Percentiles rank a stretch among this genome's conserved stretches.
These are phyloP conservation scores for Plasmodium chabaudi DNA, from an alignment of 169 alveolate genomes.

Conservation along the genomic window DNA sequence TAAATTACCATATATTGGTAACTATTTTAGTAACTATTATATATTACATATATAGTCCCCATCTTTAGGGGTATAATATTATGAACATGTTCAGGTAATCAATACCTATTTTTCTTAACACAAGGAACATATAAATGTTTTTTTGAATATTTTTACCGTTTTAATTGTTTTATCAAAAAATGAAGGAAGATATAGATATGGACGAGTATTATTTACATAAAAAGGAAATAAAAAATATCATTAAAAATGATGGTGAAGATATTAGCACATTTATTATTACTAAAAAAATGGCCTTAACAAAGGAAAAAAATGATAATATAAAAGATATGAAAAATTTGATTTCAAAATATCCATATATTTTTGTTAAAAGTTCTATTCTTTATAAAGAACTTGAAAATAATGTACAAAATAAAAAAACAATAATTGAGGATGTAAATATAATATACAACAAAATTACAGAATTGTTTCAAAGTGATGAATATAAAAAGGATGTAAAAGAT, in stretches of 20 bases:
- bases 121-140: too few species aligned
- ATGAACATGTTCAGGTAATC: too few species aligned
- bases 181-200: conserved; percentile 16
- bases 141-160: not conserved
- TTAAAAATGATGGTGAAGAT: conserved; percentile 60
- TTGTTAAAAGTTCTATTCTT: conserved; percentile 54
- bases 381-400: conserved; percentile 50
- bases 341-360: conserved; percentile 50
- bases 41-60: too few species aligned
- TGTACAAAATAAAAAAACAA: conserved; percentile 18
- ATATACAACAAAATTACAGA: conserved; percentile 33
- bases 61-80: too few species aligned
- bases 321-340: conserved; percentile 71
- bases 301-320: conserved; percentile 57
- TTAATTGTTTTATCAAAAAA: not conserved
- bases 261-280: conserved; percentile 29
- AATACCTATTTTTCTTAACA: too few species aligned
- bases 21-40: too few species aligned
- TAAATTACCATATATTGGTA: too few species aligned
- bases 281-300: conserved; percentile 54
- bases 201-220: conserved; percentile 9
- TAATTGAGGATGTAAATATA: conserved; percentile 23
- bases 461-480: conserved; percentile 31
- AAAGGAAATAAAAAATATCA: conserved; percentile 31
- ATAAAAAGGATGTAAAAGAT: conserved; percentile 8